Evolutionary conservation across 352 stramenopile species (phyloP).

Genomic region (Pythium aristosporum): DNA sequence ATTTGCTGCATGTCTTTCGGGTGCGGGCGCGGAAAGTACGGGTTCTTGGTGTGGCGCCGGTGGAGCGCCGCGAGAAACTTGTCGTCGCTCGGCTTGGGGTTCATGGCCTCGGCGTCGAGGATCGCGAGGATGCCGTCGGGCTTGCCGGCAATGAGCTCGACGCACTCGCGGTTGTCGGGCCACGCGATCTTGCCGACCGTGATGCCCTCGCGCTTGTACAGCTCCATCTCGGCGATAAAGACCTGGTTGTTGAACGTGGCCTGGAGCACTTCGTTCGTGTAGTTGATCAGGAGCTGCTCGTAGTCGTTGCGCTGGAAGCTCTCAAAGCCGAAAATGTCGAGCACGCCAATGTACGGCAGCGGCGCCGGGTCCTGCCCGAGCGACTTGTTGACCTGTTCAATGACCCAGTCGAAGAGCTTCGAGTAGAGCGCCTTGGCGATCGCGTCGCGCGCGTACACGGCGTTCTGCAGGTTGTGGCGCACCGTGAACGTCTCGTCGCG

Average conservation of each 20-base stretch:
- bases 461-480: conserved; percentile 76
- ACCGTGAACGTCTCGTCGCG: conserved; percentile 83
- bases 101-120: conserved; percentile 87
- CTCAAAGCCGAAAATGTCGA: conserved; percentile 93
- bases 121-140: conserved; percentile 77
- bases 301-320: conserved; percentile 91
- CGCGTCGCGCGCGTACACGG: conserved; percentile 88
- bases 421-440: conserved; percentile 94
- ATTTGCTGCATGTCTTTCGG: conserved; percentile 88
- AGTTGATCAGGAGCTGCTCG: conserved; percentile 90
- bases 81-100: conserved; percentile 87
- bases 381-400: conserved; percentile 89
- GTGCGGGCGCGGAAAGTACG: conserved; percentile 84
- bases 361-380: conserved; percentile 75
- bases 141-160: conserved; percentile 87
- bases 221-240: conserved; percentile 88
- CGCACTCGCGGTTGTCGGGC: conserved; percentile 90
- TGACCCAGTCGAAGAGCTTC: conserved; percentile 92
- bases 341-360: conserved; percentile 88
- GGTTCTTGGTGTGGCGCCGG: conserved; percentile 79
- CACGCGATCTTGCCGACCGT: conserved; percentile 88
- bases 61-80: conserved; percentile 87
- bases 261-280: conserved; percentile 88
- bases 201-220: conserved; percentile 91
- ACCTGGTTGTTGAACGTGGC: conserved; percentile 90